These are phyloP conservation scores for Leptographium radiaticola DNA, from an alignment of 2,329 filamentous ascomycete species.

Conservation along the genomic window DNA sequence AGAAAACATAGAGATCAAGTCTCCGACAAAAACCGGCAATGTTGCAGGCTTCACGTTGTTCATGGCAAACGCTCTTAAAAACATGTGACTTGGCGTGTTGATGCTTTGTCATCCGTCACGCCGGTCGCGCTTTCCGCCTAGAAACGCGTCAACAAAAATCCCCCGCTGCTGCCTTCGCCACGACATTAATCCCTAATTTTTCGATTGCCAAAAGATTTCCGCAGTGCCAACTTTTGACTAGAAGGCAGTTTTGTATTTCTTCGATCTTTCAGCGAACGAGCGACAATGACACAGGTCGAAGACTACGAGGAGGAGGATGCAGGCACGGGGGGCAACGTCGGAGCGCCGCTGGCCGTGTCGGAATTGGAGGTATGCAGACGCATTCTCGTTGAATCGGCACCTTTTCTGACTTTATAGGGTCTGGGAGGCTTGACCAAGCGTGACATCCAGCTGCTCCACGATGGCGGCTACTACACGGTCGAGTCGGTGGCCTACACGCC, in stretches of 20 bases:
- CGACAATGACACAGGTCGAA: conserved; percentile 35
- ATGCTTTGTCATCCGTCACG: conserved; percentile 6
- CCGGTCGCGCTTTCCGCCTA: conserved; percentile 11
- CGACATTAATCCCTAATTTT: not conserved
- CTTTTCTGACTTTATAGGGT: conserved; percentile 41
- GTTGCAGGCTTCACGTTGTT: not conserved
- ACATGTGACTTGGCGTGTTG: conserved; percentile 13
- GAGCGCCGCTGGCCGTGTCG: conserved; percentile 80
- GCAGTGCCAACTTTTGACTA: too few species aligned
- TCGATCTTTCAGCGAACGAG: not conserved
- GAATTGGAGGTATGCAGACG: conserved; percentile 61
- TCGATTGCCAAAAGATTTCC: not conserved
- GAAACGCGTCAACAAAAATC: conserved; percentile 12
- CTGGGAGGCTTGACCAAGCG: conserved; percentile 82
- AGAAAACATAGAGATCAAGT: too few species aligned
- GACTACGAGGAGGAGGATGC: conserved; percentile 58
- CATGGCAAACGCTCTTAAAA: conserved; percentile 1
- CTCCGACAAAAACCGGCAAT: too few species aligned
- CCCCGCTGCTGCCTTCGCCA: conserved; percentile 2
- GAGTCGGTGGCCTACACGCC: conserved; percentile 91
- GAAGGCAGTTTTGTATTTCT: not conserved
- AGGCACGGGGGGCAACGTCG: conserved; percentile 61
- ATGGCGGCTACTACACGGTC: conserved; percentile 89
- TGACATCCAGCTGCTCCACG: conserved; percentile 84
- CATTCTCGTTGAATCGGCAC: not conserved